Percentiles rank a stretch among this genome's conserved stretches.
Conservation (phyloP, 164 flowering plant genomes). For the Vitis rupestris region DNA sequence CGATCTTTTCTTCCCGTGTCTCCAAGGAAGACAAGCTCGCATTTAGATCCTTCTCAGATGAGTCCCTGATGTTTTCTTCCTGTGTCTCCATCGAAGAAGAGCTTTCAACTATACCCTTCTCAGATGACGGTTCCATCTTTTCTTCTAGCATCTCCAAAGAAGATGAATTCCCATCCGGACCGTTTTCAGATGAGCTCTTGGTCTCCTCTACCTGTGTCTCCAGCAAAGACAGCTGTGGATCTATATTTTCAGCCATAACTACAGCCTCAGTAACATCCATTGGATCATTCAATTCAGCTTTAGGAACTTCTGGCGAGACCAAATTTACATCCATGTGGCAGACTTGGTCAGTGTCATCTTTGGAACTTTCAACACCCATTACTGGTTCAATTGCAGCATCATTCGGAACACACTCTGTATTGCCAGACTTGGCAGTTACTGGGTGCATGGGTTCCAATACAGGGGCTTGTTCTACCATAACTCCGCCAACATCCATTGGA, state of each 20-base stretch:
- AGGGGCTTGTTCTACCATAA: not conserved
- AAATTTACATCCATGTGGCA: not conserved
- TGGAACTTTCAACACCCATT: no score
- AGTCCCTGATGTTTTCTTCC: not conserved
- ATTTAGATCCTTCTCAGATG: not conserved
- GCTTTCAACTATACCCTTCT: no score
- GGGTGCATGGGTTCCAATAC: not conserved
- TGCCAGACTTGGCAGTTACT: no score
- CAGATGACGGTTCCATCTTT: not conserved
- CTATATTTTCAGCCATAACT: not conserved
- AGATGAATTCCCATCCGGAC: not conserved
- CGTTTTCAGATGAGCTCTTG: conserved; percentile 6
- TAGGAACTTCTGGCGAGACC: no score
- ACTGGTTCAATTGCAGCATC: no score
- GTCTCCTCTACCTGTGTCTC: not conserved
- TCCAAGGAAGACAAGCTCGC: not conserved
- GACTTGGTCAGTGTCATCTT: not conserved
- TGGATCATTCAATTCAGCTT: conserved; percentile 1
- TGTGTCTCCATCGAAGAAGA: not conserved
- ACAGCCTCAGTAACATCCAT: not conserved
- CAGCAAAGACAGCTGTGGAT: not conserved
- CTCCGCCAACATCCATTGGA: conserved; percentile 7
- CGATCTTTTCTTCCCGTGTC: not conserved
- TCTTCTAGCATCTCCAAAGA: not conserved
- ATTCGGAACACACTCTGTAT: no score